Evolutionary conservation across 177 flowering plant genomes (phyloP), one percentile per base, ranked within the genome.

Genomic region (Vitis hybrid): DNA sequence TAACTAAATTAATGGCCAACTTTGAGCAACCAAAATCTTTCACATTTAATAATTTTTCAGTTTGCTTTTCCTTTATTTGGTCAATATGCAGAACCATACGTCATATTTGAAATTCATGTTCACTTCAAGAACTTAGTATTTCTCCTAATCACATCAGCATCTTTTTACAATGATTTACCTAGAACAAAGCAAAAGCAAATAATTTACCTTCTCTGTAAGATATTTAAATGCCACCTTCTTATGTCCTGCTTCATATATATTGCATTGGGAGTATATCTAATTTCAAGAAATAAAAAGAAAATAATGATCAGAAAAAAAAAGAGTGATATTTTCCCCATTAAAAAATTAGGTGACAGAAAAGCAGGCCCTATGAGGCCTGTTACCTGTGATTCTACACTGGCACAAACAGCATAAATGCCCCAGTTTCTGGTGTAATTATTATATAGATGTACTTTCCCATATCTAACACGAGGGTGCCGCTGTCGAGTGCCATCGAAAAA

Each of bases 391-490:
- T 93, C 98, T 9, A 93, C 98, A 74, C 98, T 89, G 56, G 94
- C 95, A 75, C 98, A 91, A 57, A 91, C 87, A 72, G 98, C 98
- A 81, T 93, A 93, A 51, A 93, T 84, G 17, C 93, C 93, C 98
- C 97, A 93, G 76, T 88, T 73, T 71, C 92, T 86, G 51, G 94
- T 93, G 79, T 91, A 93, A 64, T 91, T 93, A 71, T 93, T 93
- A 71, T 87, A 93, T 60, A 93, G 68, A 85, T 93, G 98, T 9
- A 93, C 95, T 78, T 84, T 91, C 11, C 74, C 95, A 82, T 82
- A 93, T 79, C 98, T 82, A 73, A 93, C 90, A 72, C 98, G 95
- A 71, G 98, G 98, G 73, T 93, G 98, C 15, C 97, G 70, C 76
- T 93, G 97, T 24, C 91, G 74, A 0, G 95, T 91, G 32, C 94